A percentile compares a stretch with the other conserved stretches of the same genome.
These are phyloP conservation scores for Fomitopsis betulina DNA, from an alignment of 1,284 basidiomycete species.

Conservation along the genomic window DNA sequence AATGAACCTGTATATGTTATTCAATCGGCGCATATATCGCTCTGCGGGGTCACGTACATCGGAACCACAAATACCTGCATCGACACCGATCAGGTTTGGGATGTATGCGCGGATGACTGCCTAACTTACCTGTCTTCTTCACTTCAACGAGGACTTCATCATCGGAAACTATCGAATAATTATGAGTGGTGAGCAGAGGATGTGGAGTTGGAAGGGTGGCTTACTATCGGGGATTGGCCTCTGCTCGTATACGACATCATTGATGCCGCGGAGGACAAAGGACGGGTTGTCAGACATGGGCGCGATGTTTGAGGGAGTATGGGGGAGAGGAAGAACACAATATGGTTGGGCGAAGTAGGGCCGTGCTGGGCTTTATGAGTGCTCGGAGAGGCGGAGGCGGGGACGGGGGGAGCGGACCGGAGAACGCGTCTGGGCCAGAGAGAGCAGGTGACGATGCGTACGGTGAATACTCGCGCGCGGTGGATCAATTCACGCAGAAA, in stretches of 20 bases:
- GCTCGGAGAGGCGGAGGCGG: background rate
- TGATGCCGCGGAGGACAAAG: constrained; percentile 72
- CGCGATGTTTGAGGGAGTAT: background rate
- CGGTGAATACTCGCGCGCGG: background rate
- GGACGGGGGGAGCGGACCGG: constrained; percentile 15
- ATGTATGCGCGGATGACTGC: background rate
- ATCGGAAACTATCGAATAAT: constrained; percentile 45
- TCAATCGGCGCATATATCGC: constrained; percentile 1
- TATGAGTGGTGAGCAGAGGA: constrained; percentile 4
- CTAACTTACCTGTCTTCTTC: constrained; percentile 77
- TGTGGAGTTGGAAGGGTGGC: constrained; percentile 15
- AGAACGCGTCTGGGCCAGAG: constrained; percentile 5
- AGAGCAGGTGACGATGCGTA: constrained; percentile 1
- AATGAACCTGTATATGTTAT: constrained; percentile 53
- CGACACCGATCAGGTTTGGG: background rate
- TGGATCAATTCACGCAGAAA: background rate
- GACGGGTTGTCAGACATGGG: constrained; percentile 73
- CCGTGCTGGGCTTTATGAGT: constrained; percentile 12
- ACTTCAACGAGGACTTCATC: constrained; percentile 88
- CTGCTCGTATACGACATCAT: constrained; percentile 74
- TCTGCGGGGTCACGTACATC: constrained; percentile 49
- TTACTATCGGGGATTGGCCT: constrained; percentile 74
- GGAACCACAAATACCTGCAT: constrained; percentile 81
- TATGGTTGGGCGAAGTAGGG: background rate
- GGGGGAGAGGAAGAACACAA: constrained; percentile 8